Evolutionary conservation across 331 rosid genomes (phyloP).

Genomic region (Cydonia oblonga): DNA sequence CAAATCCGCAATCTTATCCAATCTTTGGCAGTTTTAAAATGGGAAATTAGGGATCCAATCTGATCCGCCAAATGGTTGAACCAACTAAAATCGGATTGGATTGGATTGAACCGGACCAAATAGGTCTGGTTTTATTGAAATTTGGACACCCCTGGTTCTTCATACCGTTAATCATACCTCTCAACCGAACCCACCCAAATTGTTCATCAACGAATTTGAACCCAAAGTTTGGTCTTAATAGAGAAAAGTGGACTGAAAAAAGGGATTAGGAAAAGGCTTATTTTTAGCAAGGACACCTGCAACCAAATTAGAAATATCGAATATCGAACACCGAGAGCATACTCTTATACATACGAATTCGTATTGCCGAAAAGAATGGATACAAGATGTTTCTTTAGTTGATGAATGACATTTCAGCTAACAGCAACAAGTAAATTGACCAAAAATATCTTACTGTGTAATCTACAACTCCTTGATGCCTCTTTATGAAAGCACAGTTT

Average conservation of each 20-base stretch:
- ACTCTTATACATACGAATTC: conserved; percentile 11
- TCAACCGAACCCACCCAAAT: not conserved
- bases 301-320: not conserved
- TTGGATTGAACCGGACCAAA: not conserved
- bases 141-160: not conserved
- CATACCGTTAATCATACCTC: not conserved
- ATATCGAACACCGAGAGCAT: not conserved
- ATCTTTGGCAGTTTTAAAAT: not conserved
- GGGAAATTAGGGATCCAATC: no score
- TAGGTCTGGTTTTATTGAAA: not conserved
- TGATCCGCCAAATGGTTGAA: not conserved
- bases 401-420: conserved; percentile 28
- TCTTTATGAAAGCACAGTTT: conserved; percentile 4
- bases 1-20: not conserved
- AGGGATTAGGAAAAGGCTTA: no score
- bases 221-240: not conserved
- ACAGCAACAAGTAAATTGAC: conserved; percentile 9
- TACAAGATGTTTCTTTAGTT: conserved; percentile 17
- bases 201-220: not conserved
- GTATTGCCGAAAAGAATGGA: conserved; percentile 37
- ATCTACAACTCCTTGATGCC: conserved; percentile 30
- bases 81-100: not conserved
- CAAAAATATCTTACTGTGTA: conserved; percentile 19
- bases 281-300: not conserved
- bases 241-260: no score